These are phyloP conservation scores for rapeseed (Brassica napus) DNA, from an alignment of 345 rosid genomes.

Conservation along the genomic window DNA sequence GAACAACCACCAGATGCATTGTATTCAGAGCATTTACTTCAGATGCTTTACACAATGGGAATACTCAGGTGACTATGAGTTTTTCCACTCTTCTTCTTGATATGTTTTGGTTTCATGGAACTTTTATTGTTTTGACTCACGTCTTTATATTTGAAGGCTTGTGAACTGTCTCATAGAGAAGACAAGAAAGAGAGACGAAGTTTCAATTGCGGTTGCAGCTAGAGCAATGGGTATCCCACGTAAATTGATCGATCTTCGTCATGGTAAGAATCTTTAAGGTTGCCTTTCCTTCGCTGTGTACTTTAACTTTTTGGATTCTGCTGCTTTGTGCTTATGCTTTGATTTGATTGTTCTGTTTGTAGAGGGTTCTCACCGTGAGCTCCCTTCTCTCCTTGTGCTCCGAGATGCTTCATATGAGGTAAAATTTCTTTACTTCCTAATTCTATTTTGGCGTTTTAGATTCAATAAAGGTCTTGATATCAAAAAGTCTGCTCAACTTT, in stretches of 20 bases:
- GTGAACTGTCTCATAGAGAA: constrained; percentile 91
- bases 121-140: neutral
- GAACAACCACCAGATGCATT: constrained; percentile 47
- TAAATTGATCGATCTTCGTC: constrained; percentile 83
- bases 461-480: too few relatives aligned
- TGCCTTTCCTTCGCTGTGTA: constrained; percentile 15
- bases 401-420: constrained; percentile 79
- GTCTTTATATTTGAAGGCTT: constrained; percentile 55
- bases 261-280: constrained; percentile 54
- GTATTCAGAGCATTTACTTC: constrained; percentile 70
- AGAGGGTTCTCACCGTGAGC: constrained; percentile 93
- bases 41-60: constrained; percentile 80
- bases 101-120: too few relatives aligned
- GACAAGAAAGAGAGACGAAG: constrained; percentile 60
- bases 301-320: neutral
- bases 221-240: constrained; percentile 79
- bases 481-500: too few relatives aligned
- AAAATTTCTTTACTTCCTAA: constrained; percentile 7
- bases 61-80: constrained; percentile 66
- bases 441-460: neutral
- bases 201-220: constrained; percentile 93
- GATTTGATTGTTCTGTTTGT: constrained; percentile 12
- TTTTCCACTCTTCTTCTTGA: neutral
- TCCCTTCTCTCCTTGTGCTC: constrained; percentile 73
- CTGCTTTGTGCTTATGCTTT: constrained; percentile 13